These are phyloP conservation scores for Russula griseocarnosa DNA, from an alignment of 768 basidiomycete genomes.

Conservation along the genomic window DNA sequence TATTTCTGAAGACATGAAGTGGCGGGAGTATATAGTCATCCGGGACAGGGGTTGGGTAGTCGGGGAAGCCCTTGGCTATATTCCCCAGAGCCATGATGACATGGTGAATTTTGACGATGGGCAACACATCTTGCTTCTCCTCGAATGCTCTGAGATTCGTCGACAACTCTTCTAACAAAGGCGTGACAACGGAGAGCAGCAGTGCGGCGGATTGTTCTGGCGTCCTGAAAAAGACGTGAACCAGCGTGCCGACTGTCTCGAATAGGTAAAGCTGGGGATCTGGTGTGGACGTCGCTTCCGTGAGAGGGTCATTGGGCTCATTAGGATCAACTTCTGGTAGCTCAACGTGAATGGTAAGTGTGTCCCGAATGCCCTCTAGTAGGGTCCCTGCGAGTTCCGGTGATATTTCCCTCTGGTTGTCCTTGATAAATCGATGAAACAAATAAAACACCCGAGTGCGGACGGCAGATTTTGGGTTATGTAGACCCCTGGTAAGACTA, in stretches of 20 bases:
- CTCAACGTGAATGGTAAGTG: constrained; percentile 69
- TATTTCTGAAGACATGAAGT: constrained; percentile 74
- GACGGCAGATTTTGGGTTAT: constrained; percentile 64
- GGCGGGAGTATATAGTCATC: constrained; percentile 67
- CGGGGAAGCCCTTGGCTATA: constrained; percentile 95
- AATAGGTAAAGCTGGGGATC: constrained; percentile 93
- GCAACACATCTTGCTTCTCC: constrained; percentile 60
- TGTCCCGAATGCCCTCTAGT: constrained; percentile 69
- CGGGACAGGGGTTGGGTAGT: constrained; percentile 68
- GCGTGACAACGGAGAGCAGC: constrained; percentile 74
- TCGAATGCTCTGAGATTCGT: constrained; percentile 51
- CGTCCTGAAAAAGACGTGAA: constrained; percentile 65
- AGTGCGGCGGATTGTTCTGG: constrained; percentile 65
- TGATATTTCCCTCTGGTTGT: constrained; percentile 73
- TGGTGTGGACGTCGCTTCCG: constrained; percentile 75
- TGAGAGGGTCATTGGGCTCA: constrained; percentile 58
- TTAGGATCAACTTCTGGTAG: constrained; percentile 73
- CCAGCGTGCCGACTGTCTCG: constrained; percentile 83
- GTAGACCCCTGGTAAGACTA: constrained; percentile 64
- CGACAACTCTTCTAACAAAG: constrained; percentile 72
- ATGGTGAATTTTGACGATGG: constrained; percentile 89
- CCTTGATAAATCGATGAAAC: constrained; percentile 88
- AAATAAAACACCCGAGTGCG: constrained; percentile 85
- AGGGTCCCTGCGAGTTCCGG: constrained; percentile 65
- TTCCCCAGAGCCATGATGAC: constrained; percentile 92